Base-by-base conservation (phyloP, 2,329 filamentous ascomycete genomes). In the Penicillium sp. region DNA sequence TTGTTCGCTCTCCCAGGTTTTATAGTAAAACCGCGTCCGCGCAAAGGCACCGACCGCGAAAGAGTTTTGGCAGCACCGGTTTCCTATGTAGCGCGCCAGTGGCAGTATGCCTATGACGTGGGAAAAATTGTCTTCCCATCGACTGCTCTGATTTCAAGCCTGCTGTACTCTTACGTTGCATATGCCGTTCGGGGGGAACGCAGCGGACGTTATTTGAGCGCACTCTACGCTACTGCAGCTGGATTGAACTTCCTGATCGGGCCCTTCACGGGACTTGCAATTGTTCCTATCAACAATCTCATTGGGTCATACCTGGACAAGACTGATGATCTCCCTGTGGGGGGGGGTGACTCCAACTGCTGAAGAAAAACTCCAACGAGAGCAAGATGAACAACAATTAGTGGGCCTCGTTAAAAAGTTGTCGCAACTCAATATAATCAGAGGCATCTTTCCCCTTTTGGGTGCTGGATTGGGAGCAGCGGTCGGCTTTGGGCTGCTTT, bases 51-150 rank as follows among this genome's bases (percentile, higher is more conserved):
- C 21, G 47, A 21, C 46, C 46, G 47, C 46, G 47, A 54, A 28
- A 18, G 8, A 28, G 42, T 24, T 4, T 53, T 59, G 51, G 64
- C 51, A 18, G 58, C 64, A 8, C 49, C 65, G 3, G 49, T 59
- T 35, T 55, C 65, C 11, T 66, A 69, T 55, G 52, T 71, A 21
- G 63, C 65, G 18, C 65, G 64, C 38, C 67, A 71, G 59, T 71
- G 67, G 66, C 55, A 63, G 24, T 54, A 65, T 45, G 50, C 63
- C 30, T 71, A 68, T 59, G 52, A 83, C 59, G 74, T 84, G 1
- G 83, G 83, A 14, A 77, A 80, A 9, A 79, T 76, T 3, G 77
- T 84, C 16, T 72, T 74, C 2, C 73, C 82, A 3, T 78, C 83
- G 58, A 71, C 84, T 49, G 68, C 67, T 3, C 77, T 79, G 6